Conservation (phyloP, 495 filamentous ascomycete genomes). For the Corynascus novoguineensis region DNA sequence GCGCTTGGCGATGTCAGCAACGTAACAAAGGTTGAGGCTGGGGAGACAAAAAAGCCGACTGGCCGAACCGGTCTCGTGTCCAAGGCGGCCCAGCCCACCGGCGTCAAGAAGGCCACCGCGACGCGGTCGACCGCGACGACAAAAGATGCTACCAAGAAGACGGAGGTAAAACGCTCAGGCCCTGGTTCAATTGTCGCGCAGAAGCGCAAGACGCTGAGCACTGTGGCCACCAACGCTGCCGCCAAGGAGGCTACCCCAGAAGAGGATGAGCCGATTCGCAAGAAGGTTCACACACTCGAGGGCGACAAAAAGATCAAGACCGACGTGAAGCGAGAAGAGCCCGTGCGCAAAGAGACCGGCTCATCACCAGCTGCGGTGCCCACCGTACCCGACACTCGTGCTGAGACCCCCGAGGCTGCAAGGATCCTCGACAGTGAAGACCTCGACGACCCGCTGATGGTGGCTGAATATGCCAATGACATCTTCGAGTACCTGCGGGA, state of each 20-base stretch:
- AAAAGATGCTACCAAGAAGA: constrained; percentile 67
- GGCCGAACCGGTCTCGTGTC: constrained; percentile 62
- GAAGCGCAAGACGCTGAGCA: constrained; percentile 49
- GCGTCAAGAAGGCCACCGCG: constrained; percentile 67
- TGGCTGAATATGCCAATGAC: constrained; percentile 92
- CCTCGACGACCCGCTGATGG: constrained; percentile 90
- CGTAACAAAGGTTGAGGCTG: constrained; percentile 67
- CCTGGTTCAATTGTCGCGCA: constrained; percentile 59
- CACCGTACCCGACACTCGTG: constrained; percentile 8
- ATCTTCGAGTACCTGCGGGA: constrained; percentile 95
- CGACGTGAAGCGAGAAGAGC: constrained; percentile 44
- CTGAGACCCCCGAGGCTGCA: constrained; percentile 46
- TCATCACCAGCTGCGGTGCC: background rate
- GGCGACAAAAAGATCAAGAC: constrained; percentile 28
- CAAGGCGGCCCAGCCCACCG: constrained; percentile 69
- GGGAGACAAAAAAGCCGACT: constrained; percentile 67
- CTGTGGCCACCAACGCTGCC: constrained; percentile 26
- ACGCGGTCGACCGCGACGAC: constrained; percentile 55
- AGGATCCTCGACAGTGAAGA: constrained; percentile 79
- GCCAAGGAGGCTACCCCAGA: constrained; percentile 55
- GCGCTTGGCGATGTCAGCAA: constrained; percentile 95
- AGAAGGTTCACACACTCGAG: constrained; percentile 42
- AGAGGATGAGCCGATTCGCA: constrained; percentile 50
- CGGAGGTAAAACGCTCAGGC: constrained; percentile 66
- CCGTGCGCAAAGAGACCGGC: constrained; percentile 7